Evolutionary conservation across 1,139 yeast species (phyloP), one percentile per base, ranked within the genome.

Genomic region (Zygoascus sp.): DNA sequence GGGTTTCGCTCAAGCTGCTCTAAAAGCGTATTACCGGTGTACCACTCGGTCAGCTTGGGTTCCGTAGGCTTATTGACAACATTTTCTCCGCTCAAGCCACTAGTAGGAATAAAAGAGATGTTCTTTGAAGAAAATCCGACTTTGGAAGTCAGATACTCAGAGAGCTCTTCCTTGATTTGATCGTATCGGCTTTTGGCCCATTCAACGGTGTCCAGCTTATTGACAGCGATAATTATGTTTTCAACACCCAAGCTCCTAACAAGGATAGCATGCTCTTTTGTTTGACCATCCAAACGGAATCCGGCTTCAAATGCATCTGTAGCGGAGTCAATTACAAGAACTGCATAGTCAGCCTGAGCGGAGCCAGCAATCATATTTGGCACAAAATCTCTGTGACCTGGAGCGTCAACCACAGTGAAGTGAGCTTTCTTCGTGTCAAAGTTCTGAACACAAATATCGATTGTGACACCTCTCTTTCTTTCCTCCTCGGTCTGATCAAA

Each of bases 341-440:
- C 70, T 0, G 90, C 92, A 46, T 81, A 67, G 57, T 85, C 94
- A 1, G 75, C 76, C 50, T 90, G 97, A 10, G 95, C 77, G 0
- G 95, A 94, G 53, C 98, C 99, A 40, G 96, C 94, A 66, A 94
- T 92, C 88, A 95, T 92, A 65, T 90, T 95, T n/a, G 97, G 96
- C 53, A 94, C 95, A 67, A 89, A 94, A 75, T 92, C 96, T 63
- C 83, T 78, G 70, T 94, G 99, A 3, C 99, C 99, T 8, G 99
- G 99, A 0, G 98, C 96, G 69, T 94, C 99, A 43, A 94, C 84
- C 23, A 95, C 87, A 0, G 96, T 88, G 65, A 87, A 89, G 46
- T 77, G 70, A 1, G 83, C 76, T 1, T 63, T 65, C 0, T 64
- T 58, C 0, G 97, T 87, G 57, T 84, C 90, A 57, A 94, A 87